Base-by-base conservation (phyloP, 805 yeast genomes). In the Wickerhamiella azyma region DNA sequence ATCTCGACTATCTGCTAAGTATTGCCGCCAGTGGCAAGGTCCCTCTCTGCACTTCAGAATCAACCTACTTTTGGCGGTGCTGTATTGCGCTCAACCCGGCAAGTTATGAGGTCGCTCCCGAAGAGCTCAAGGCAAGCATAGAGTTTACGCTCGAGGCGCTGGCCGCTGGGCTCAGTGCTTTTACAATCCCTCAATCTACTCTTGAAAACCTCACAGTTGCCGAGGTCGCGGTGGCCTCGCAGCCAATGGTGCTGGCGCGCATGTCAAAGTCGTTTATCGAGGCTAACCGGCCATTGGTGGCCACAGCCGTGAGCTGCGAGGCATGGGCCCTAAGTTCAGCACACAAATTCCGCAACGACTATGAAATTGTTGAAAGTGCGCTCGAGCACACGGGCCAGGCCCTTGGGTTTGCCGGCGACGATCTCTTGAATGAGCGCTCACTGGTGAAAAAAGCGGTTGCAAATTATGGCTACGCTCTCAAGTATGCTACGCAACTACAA, bases 271-370 rank as follows among this genome's bases (percentile, higher is more conserved):
- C 28, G 13, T 32, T 19, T 11, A 17, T 41, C 17, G 26, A 21
- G 10, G 24, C 13, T 8, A 26, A 33, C 14, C 26, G 26, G 29
- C 38, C 24, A 8, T 18, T 41, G 13, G 26, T 41, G 28, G 8
- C 6, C 16, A 7, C 17, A 2, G 44, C 44, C 5, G 37, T 41
- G 9, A 11, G 21, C 17, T 32, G 19, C 11, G n/a, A 41, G 14
- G 38, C 44, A 11, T 41, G 44, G 44, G 38, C 26, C 8, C 26
- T 41, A 6, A 16, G 24, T 30, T 17, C 35, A 24, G 37, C 26
- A 5, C 26, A 30, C 17, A 17, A 18, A 2, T 32, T 32, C 10
- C 9, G 44, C 9, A 39, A 41, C 26, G 38, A 41, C 26, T 13
- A 11, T 9, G 24, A 32, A 8, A 24, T 41, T 4, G 44, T 37